A percentile compares a stretch with the other conserved stretches of the same genome.
phyloP scores from a whole-genome alignment of 75 land plant species.

The Pinus albicaulis region DNA sequence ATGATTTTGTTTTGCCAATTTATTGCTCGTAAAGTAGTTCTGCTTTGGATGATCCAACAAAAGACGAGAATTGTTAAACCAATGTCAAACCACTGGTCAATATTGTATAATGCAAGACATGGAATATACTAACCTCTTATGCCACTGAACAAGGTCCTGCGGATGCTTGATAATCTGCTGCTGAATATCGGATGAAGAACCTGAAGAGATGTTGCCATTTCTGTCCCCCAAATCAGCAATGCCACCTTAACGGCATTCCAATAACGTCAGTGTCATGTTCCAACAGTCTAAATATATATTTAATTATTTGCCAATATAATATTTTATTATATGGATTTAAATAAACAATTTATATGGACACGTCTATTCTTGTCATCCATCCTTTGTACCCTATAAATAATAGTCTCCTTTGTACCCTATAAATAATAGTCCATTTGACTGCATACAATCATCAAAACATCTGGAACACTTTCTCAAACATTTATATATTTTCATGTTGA shows the following conservation, averaged over 20 bases:
- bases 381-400: too few relatives aligned
- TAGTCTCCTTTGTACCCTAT: too few relatives aligned
- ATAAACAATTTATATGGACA: too few relatives aligned
- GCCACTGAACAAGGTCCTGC: conserved; percentile 71
- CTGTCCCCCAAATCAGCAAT: conserved; percentile 10
- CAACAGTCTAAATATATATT: neutral
- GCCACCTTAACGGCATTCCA: neutral
- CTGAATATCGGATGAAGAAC: conserved; percentile 31
- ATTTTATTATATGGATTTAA: too few relatives aligned
- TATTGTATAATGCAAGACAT: neutral
- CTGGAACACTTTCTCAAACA: too few relatives aligned
- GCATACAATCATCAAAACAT: neutral
- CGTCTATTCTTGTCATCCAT: too few relatives aligned
- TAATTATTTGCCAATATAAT: too few relatives aligned
- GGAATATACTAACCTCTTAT: conserved; percentile 20
- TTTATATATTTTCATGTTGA: too few relatives aligned
- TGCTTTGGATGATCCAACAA: neutral
- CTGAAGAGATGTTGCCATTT: conserved; percentile 11
- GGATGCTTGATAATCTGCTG: conserved; percentile 50
- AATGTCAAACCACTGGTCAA: neutral
- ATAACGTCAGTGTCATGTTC: too few relatives aligned
- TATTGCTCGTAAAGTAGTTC: neutral
- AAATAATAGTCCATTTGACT: too few relatives aligned
- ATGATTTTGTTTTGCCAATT: neutral
- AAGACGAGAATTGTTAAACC: neutral